These are phyloP conservation scores for Pythium brachiatum DNA, from an alignment of 352 stramenopile species.

Conservation along the genomic window DNA sequence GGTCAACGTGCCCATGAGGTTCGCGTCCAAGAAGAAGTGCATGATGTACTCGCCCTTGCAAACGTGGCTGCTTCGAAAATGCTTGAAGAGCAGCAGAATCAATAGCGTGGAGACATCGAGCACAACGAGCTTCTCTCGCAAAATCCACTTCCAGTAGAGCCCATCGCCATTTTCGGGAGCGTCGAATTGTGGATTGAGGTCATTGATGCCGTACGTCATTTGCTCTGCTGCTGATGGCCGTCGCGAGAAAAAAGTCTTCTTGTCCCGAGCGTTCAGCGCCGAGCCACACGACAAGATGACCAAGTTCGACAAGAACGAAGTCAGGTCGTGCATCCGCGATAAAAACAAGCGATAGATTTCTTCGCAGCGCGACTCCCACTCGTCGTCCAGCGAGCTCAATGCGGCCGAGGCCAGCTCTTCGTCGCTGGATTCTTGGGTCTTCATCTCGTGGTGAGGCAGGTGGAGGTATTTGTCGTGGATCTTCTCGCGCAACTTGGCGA, in stretches of 20 bases:
- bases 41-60: slow-evolving; percentile 81
- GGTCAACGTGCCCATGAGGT: slow-evolving; percentile 64
- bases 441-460: slow-evolving; percentile 57
- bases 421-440: slow-evolving; percentile 40
- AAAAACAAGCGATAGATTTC: slow-evolving; percentile 69
- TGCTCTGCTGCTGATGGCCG: slow-evolving; percentile 50
- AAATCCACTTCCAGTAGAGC: slow-evolving; percentile 80
- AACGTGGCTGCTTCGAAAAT: slow-evolving; percentile 66
- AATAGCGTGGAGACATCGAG: slow-evolving; percentile 66
- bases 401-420: slow-evolving; percentile 41
- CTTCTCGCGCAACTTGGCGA: slow-evolving; percentile 49
- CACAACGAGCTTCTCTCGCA: slow-evolving; percentile 77
- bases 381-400: slow-evolving; percentile 56
- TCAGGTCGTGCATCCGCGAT: slow-evolving; percentile 69
- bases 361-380: slow-evolving; percentile 72
- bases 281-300: slow-evolving; percentile 65
- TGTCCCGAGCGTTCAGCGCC: slow-evolving; percentile 68
- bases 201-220: slow-evolving; percentile 38
- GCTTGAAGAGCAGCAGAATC: slow-evolving; percentile 73
- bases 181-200: slow-evolving; percentile 32
- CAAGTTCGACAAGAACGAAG: slow-evolving; percentile 61
- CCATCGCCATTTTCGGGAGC: slow-evolving; percentile 48
- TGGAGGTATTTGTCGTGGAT: slow-evolving; percentile 81
- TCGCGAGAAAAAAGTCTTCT: slow-evolving; percentile 78
- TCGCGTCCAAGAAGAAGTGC: slow-evolving; percentile 79